phyloP scores from a whole-genome alignment of 768 basidiomycete genomes.

The Suillus americanus region DNA sequence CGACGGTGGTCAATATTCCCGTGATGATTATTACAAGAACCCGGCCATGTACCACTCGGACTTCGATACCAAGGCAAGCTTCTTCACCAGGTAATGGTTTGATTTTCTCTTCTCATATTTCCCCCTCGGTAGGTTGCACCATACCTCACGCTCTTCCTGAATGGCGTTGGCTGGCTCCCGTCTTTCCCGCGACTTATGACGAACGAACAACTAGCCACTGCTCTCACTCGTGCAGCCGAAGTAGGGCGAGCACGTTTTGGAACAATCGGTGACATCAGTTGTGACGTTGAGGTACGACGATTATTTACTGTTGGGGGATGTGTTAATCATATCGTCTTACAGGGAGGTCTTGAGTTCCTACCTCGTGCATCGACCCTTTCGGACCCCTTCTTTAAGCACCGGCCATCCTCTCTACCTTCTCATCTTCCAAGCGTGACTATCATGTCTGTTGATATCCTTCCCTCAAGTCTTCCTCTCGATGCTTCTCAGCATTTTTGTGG shows the following conservation, averaged over 20 bases:
- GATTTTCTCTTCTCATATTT: not conserved
- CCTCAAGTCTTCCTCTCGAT: constrained; percentile 79
- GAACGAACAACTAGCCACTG: constrained; percentile 54
- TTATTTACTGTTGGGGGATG: not conserved
- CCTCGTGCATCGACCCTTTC: constrained; percentile 75
- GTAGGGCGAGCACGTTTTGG: constrained; percentile 59
- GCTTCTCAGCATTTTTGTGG: constrained; percentile 76
- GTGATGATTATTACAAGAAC: constrained; percentile 70
- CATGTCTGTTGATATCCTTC: constrained; percentile 91
- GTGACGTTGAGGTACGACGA: constrained; percentile 71
- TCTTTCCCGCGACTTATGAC: constrained; percentile 80
- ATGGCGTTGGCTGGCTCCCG: constrained; percentile 83
- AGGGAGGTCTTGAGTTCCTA: constrained; percentile 88
- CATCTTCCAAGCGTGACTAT: constrained; percentile 64
- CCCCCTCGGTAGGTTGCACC: constrained; percentile 65
- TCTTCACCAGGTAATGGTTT: not conserved
- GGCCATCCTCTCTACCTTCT: constrained; percentile 39
- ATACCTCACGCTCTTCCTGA: constrained; percentile 80
- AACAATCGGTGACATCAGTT: constrained; percentile 85
- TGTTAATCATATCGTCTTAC: not conserved
- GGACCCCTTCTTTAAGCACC: constrained; percentile 63
- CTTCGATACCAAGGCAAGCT: constrained; percentile 64
- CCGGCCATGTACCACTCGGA: constrained; percentile 65
- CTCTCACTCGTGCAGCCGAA: constrained; percentile 47
- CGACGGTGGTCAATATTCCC: constrained; percentile 57